Percentiles rank a stretch among this genome's conserved stretches.
Evolutionary conservation across 1,139 yeast species (phyloP).

Genomic region (Eremothecium cymbalariae): DNA sequence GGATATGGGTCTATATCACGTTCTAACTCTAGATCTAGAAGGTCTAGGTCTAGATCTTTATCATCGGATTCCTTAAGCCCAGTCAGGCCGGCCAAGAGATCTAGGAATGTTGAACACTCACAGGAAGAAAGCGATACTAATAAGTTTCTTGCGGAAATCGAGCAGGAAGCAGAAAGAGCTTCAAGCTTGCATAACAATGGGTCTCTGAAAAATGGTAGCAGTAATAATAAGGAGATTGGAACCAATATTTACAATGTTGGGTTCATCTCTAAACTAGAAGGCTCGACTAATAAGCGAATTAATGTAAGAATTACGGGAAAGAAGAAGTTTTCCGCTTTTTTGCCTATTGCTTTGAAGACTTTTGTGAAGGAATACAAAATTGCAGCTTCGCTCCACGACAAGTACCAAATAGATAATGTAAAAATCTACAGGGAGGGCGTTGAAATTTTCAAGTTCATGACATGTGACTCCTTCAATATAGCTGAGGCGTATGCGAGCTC

Average conservation of each 20-base stretch:
- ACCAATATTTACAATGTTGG: slow-evolving; percentile 22
- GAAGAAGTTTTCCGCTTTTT: slow-evolving; percentile 21
- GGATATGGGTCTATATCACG: not conserved
- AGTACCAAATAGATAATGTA: slow-evolving; percentile 21
- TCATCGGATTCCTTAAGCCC: not conserved
- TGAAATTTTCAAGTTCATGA: slow-evolving; percentile 29
- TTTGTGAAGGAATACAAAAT: slow-evolving; percentile 20
- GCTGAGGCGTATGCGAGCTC: slow-evolving; percentile 11
- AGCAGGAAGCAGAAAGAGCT: slow-evolving; percentile 3
- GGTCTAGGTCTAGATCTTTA: slow-evolving; percentile 1
- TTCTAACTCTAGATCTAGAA: not conserved
- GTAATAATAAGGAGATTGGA: slow-evolving; percentile 8
- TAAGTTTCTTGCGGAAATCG: slow-evolving; percentile 4
- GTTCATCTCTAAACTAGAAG: slow-evolving; percentile 26
- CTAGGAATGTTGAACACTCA: slow-evolving; percentile 2
- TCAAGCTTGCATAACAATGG: not conserved
- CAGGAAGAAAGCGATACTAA: slow-evolving; percentile 6
- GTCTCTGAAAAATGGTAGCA: not conserved
- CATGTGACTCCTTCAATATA: slow-evolving; percentile 27
- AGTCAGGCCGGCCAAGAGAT: slow-evolving; percentile 2
- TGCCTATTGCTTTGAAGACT: slow-evolving; percentile 26
- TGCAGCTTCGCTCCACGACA: slow-evolving; percentile 12
- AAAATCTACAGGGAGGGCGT: slow-evolving; percentile 25
- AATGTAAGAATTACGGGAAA: slow-evolving; percentile 27
- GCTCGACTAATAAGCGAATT: slow-evolving; percentile 21